Evolutionary conservation across 768 basidiomycete species (phyloP).

Genomic region (Lentinula sp.): DNA sequence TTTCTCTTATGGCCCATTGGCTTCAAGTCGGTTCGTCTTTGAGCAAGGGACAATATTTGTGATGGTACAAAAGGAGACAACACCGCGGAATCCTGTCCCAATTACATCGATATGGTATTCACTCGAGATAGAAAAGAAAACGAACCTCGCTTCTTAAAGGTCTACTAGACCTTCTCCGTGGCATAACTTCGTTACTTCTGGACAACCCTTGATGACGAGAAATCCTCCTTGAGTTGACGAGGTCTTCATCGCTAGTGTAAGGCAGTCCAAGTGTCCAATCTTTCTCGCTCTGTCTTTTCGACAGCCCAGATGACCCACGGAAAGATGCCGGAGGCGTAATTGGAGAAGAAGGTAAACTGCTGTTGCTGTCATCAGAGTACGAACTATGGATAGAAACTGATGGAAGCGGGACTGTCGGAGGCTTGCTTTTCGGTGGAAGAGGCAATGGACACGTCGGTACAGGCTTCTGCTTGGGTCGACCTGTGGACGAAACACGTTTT

Average conservation of each 20-base stretch:
- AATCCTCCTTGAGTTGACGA: not conserved
- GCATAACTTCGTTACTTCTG: not conserved
- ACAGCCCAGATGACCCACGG: not conserved
- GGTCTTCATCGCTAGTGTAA: not conserved
- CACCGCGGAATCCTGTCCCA: not conserved
- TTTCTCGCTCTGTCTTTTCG: not conserved
- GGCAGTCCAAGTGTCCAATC: conserved; percentile 1
- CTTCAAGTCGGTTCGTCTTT: not conserved
- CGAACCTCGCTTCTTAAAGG: not conserved
- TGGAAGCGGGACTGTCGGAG: conserved; percentile 2
- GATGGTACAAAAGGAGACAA: not conserved
- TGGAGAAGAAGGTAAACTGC: conserved; percentile 1
- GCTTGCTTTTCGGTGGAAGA: not conserved
- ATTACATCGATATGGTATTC: not conserved
- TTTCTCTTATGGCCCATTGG: conserved; percentile 4
- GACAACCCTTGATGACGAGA: not conserved
- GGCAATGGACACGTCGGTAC: not conserved
- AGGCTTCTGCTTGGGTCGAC: not conserved
- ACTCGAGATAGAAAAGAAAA: not conserved
- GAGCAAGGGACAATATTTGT: not conserved
- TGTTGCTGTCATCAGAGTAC: not conserved
- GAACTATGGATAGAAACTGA: not conserved
- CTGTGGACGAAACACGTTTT: not conserved
- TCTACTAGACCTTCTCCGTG: not conserved
- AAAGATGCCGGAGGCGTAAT: not conserved